These are phyloP conservation scores for Bruguiera parviflora DNA, from an alignment of 345 rosid species.

Conservation along the genomic window DNA sequence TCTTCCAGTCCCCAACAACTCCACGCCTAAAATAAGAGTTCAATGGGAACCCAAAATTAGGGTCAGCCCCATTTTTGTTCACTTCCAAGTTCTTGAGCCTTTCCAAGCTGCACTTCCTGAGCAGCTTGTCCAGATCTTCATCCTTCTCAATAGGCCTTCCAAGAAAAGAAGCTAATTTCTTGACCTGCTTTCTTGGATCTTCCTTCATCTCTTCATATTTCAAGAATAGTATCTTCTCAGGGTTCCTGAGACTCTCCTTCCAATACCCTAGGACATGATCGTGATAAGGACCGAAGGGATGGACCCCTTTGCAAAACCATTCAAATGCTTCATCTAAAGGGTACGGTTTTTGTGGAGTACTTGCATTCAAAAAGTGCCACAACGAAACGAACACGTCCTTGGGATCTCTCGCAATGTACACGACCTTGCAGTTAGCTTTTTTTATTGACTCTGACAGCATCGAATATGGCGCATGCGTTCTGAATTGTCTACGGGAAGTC, in stretches of 20 bases:
- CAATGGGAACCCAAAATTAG: conserved; percentile 10
- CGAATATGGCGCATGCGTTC: background rate
- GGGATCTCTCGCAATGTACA: background rate
- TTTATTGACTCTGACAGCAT: background rate
- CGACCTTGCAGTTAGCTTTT: background rate
- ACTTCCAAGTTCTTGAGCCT: conserved; percentile 44
- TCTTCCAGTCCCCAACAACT: conserved; percentile 39
- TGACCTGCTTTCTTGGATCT: background rate
- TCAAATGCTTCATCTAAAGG: conserved; percentile 26
- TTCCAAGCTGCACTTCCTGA: conserved; percentile 37
- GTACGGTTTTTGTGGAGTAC: background rate
- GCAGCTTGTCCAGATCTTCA: conserved; percentile 27
- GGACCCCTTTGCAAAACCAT: conserved; percentile 29
- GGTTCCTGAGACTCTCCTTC: conserved; percentile 25
- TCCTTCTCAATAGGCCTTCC: conserved; percentile 18
- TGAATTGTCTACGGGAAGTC: too few relatives aligned
- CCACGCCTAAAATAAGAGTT: conserved; percentile 34
- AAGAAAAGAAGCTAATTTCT: conserved; percentile 22
- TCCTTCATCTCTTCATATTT: conserved; percentile 37
- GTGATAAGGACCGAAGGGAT: conserved; percentile 29
- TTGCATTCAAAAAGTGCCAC: background rate
- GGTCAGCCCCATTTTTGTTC: conserved; percentile 36
- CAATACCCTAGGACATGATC: conserved; percentile 41
- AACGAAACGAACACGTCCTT: background rate
- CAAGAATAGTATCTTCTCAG: conserved; percentile 28